Base-by-base conservation (phyloP, 2,329 filamentous ascomycete species). In the Blastomyces parvus region DNA sequence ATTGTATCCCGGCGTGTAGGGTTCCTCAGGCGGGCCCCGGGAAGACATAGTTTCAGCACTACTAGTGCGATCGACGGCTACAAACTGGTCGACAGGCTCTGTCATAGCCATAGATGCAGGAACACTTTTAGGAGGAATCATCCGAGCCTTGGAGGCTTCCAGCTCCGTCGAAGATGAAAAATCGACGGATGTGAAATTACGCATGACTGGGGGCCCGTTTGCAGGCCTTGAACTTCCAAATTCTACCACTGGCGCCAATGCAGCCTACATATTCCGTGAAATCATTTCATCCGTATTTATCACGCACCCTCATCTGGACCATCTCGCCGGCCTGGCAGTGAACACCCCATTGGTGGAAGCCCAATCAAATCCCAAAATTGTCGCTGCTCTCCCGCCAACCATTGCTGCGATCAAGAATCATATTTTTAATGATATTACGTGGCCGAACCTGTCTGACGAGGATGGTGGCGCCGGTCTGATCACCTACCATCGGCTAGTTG, bases 351-450 rank as follows among this genome's bases (percentile, higher is more conserved):
- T 89, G 2, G 84, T 95, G 25, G 88, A 90, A 38, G 89, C 89
- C 38, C 85, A 88, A 1, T 85, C 87, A 36, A 80, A 82, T 40
- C 90, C 91, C 0, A 99, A 97, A 76, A 86, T 88, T 30, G 80
- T 99, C 17, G 91, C 93, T 0, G 93, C 89, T 0, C 79, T 97
- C 3, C 91, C 92, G 0, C 88, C 86, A 36, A 96, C 93, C n/a
- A 92, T 99, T 60, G 83, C 90, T 56, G 92, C 93, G 0, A 87
- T 99, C 76, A 97, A 96, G 74, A 86, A 82, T 0, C 92, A 99
- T 76, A 90, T 99, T 64, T 99, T 99, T 80, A 99, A 99, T 76
- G 95, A 97, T 71, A 80, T 96, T 64, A 96, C 97, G 62, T 99
- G 94, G 94, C 94, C 94, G 0, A 99, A 99, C 69, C 79, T 99